Conservation (phyloP, 768 basidiomycete species). For the Pulveroboletus frians region DNA sequence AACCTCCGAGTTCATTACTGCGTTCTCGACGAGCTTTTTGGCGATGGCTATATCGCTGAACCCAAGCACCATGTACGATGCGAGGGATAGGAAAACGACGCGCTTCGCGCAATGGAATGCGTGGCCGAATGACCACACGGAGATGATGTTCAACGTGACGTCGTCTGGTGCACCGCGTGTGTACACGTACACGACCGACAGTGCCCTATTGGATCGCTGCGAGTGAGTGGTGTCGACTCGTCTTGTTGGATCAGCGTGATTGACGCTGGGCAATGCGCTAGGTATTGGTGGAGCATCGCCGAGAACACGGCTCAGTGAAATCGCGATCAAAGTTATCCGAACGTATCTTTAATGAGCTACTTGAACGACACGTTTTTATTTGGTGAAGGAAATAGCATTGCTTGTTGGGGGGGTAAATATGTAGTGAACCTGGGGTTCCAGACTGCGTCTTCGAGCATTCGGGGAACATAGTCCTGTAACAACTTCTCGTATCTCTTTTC, state of each 20-base stretch:
- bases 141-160: constrained; percentile 9
- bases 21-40: constrained; percentile 5
- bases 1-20: constrained; percentile 4
- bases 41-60: constrained; percentile 1
- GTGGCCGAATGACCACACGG: not conserved
- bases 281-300: constrained; percentile 2
- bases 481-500: not conserved
- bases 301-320: constrained; percentile 1
- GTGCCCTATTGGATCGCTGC: not conserved
- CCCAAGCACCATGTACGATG: not conserved
- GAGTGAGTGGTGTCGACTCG: not conserved
- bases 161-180: constrained; percentile 1
- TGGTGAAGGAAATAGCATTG: not conserved
- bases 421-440: constrained; percentile 2
- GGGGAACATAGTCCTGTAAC: constrained; percentile 2
- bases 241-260: not conserved
- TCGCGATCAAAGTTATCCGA: not conserved
- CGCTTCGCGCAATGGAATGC: not conserved
- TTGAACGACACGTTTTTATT: no score
- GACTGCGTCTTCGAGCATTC: constrained; percentile 5
- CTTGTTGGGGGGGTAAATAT: not conserved
- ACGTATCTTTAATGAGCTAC: no score
- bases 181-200: not conserved
- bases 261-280: not conserved
- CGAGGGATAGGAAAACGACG: not conserved